Conservation (phyloP, 129 eudicot species). For the Logfia minima region DNA sequence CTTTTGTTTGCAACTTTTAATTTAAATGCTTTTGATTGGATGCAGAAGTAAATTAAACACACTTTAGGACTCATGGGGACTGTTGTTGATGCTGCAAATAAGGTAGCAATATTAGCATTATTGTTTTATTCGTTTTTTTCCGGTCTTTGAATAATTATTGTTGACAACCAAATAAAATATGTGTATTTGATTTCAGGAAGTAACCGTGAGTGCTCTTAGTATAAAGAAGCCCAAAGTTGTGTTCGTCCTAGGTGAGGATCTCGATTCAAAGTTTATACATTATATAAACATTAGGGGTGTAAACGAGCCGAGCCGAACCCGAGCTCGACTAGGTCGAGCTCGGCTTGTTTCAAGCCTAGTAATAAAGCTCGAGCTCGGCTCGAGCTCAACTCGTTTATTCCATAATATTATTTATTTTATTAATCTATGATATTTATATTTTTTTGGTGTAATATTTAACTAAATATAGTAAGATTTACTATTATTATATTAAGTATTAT, state of each 20-base stretch:
- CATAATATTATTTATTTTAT: no score
- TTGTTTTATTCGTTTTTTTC: background rate
- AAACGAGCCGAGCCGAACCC: no score
- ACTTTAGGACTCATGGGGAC: conserved; percentile 50
- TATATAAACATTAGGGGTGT: background rate
- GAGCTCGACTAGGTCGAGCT: no score
- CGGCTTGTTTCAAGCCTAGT: no score
- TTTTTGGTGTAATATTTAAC: no score
- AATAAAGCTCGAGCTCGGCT: no score
- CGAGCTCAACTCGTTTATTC: no score
- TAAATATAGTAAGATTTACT: no score
- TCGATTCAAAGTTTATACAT: background rate
- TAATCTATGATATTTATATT: no score
- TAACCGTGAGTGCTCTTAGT: conserved; percentile 41
- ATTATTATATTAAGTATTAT: no score
- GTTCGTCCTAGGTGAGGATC: conserved; percentile 58
- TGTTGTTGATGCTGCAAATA: conserved; percentile 54
- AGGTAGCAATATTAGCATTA: conserved; percentile 28
- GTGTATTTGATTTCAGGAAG: conserved; percentile 52
- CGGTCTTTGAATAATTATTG: background rate
- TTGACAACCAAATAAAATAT: background rate
- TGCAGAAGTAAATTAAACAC: conserved; percentile 31
- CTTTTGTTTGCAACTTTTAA: background rate
- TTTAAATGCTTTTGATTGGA: conserved; percentile 8
- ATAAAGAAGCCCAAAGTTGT: conserved; percentile 64